Base-by-base conservation (phyloP, 345 rosid genomes). In the Gossypium sturtianum region DNA sequence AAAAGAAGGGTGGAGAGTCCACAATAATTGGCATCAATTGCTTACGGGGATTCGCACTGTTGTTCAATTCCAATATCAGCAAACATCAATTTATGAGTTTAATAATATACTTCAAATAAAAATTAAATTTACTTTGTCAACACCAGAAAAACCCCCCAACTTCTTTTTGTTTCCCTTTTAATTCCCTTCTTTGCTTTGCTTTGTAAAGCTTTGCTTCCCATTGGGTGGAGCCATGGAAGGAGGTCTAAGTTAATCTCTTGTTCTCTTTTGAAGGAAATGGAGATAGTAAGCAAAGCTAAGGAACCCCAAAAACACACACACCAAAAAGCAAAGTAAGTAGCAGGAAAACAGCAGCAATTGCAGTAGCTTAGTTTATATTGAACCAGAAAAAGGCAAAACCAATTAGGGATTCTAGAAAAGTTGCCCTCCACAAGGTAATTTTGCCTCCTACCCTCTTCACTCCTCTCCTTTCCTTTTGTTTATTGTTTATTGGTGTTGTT, bases 41-140 rank as follows among this genome's bases (percentile, higher is more conserved):
- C 95, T 78, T 79, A 83, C 81, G 72, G 90, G 90, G 95, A 89
- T 85, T 82, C 90, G 86, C 89, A 89, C 88, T 86, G 84, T 83
- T 87, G 74, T 83, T 81, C 83, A 88, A 87, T 83, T 87, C 87
- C 93, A 86, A 87, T 86, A 80, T 81, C 83, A 74, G 82, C 80
- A 81, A 66, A 78, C 75, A 67, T 79, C 79, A 8, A 72, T 75
- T 64, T 5, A 34, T 34, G 7, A 34, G 41, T 34, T 34, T 34
- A 34, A 34, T 34, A 34, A 34, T 34, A 5, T 34, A 34, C 41
- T 34, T 9, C 4, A 16, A 16, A 69, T 17, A 49, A 49, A 25
- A 64, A 64, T n/a, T 15, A 68, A 10, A 12, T 58, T 12, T 29
- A 58, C 38, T 57, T 57, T 58, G 3, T 58, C 62, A 58, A 23